These are phyloP conservation scores for Umbellularia californica DNA, from an alignment of 164 flowering plant genomes.

Conservation along the genomic window DNA sequence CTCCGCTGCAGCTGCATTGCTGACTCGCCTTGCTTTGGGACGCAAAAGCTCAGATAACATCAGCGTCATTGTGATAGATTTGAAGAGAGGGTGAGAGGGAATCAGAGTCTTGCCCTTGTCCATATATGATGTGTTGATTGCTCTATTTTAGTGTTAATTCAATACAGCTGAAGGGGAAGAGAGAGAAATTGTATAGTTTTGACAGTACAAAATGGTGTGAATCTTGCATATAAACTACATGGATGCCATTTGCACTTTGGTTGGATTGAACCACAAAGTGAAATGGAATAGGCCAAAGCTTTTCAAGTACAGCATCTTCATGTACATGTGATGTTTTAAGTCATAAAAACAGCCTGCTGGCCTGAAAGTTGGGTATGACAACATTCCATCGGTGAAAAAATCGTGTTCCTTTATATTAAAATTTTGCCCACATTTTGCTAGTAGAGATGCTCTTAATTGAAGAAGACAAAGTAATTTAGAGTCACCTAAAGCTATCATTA, in stretches of 20 bases:
- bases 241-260: background rate
- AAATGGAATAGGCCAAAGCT: too few species aligned
- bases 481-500: too few species aligned
- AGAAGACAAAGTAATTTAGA: too few species aligned
- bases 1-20: conserved; percentile 48
- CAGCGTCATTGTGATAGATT: conserved; percentile 50
- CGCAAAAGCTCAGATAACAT: conserved; percentile 52
- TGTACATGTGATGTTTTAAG: too few species aligned
- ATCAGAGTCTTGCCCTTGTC: background rate
- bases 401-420: too few species aligned
- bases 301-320: too few species aligned
- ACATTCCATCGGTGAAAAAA: too few species aligned
- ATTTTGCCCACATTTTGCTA: too few species aligned
- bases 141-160: background rate
- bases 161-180: background rate
- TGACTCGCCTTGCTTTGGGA: conserved; percentile 56
- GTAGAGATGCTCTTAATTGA: too few species aligned
- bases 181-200: background rate
- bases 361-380: too few species aligned
- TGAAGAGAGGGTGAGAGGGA: conserved; percentile 23
- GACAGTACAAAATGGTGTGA: background rate
- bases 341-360: too few species aligned
- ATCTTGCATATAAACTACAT: background rate
- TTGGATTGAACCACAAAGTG: too few species aligned
- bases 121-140: background rate